Evolutionary conservation across 2,329 filamentous ascomycete genomes (phyloP).

Genomic region (Emmonsia crescens): DNA sequence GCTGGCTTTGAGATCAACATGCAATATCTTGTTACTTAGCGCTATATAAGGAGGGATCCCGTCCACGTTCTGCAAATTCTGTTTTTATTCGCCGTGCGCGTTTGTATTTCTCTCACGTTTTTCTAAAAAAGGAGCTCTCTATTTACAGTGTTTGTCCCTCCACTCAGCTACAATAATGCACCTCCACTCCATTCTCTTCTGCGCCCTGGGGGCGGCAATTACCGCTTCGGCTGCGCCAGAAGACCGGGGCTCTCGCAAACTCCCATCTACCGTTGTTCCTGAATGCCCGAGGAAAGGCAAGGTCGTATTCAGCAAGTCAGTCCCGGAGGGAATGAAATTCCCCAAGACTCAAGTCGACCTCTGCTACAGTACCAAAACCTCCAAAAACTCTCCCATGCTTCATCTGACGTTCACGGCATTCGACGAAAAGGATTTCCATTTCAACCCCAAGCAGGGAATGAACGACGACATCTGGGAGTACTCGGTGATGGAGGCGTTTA

Average conservation of each 20-base stretch:
- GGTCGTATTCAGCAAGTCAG: conserved; percentile 24
- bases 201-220: conserved; percentile 4
- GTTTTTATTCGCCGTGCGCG: neutral
- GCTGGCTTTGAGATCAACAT: neutral
- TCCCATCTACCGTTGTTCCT: conserved; percentile 1
- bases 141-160: too few species aligned
- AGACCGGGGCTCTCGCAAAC: neutral
- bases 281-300: conserved; percentile 7
- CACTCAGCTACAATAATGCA: conserved; percentile 10
- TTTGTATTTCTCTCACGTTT: too few species aligned
- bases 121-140: too few species aligned
- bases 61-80: neutral
- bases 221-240: neutral
- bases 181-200: conserved; percentile 6
- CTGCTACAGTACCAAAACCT: conserved; percentile 31
- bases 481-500: conserved; percentile 43
- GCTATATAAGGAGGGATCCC: neutral
- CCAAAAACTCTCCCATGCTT: conserved; percentile 17
- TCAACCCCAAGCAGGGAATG: conserved; percentile 27
- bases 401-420: conserved; percentile 36
- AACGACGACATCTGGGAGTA: conserved; percentile 42
- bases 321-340: conserved; percentile 34
- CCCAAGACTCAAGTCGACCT: conserved; percentile 38
- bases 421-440: conserved; percentile 40
- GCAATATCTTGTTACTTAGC: neutral